A percentile compares a stretch with the other conserved stretches of the same genome.
These are phyloP conservation scores for Plasmopara halstedii DNA, from an alignment of 352 stramenopile genomes.

Conservation along the genomic window DNA sequence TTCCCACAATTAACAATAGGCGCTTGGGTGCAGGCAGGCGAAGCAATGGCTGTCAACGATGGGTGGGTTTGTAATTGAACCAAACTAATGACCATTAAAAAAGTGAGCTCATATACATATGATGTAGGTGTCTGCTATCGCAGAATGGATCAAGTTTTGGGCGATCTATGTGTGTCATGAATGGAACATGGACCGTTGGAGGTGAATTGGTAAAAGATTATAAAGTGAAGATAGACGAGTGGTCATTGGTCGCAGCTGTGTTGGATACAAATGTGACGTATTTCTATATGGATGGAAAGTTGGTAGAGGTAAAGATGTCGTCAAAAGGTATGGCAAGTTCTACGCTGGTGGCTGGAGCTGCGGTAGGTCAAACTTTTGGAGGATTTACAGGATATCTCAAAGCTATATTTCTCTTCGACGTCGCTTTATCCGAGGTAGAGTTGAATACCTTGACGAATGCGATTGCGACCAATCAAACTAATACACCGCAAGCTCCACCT, in stretches of 20 bases:
- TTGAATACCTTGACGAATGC: slow-evolving; percentile 33
- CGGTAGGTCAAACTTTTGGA: slow-evolving; percentile 1
- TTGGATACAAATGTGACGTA: slow-evolving; percentile 21
- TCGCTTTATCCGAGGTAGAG: slow-evolving; percentile 27
- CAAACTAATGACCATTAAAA: background rate
- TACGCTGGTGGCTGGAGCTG: slow-evolving; percentile 12
- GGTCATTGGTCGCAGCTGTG: slow-evolving; percentile 34
- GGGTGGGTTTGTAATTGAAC: slow-evolving; percentile 11
- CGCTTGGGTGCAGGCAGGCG: slow-evolving; percentile 28
- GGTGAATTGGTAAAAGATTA: slow-evolving; percentile 1
- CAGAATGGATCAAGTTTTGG: slow-evolving; percentile 31
- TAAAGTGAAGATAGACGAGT: slow-evolving; percentile 14
- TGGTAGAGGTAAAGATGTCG: slow-evolving; percentile 16
- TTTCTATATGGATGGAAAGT: slow-evolving; percentile 17
- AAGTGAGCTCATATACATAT: slow-evolving; percentile 1
- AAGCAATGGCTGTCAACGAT: slow-evolving; percentile 4
- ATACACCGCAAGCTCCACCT: background rate
- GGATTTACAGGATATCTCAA: slow-evolving; percentile 33
- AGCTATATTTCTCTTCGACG: slow-evolving; percentile 39
- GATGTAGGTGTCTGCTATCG: slow-evolving; percentile 36
- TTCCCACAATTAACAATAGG: slow-evolving; percentile 34
- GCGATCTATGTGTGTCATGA: slow-evolving; percentile 30
- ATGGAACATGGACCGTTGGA: slow-evolving; percentile 26
- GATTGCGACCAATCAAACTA: background rate
- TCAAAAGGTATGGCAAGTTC: slow-evolving; percentile 15